phyloP scores from a whole-genome alignment of 1,284 basidiomycete genomes.

The Golubevia pallescens region DNA sequence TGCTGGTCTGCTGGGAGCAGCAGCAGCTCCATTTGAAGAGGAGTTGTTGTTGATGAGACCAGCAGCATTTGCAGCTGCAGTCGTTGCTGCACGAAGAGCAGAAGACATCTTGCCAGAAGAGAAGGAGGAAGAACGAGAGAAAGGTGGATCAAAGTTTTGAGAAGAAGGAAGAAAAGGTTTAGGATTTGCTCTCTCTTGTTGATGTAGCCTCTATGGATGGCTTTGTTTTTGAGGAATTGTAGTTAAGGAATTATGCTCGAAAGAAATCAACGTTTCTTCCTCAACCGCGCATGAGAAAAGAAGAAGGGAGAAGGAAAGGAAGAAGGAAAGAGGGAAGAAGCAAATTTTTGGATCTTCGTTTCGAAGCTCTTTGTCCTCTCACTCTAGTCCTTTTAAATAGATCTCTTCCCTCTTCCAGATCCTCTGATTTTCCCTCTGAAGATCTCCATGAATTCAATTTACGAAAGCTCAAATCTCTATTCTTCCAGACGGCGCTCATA shows the following conservation, averaged over 20 bases:
- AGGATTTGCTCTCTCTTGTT: background rate
- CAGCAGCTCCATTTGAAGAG: constrained; percentile 13
- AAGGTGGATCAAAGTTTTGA: background rate
- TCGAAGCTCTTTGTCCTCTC: too few relatives aligned
- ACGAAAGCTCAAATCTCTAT: too few relatives aligned
- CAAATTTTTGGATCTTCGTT: too few relatives aligned
- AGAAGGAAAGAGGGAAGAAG: too few relatives aligned
- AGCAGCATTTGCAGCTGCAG: constrained; percentile 9
- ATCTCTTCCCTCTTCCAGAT: too few relatives aligned
- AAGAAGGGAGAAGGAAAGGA: too few relatives aligned
- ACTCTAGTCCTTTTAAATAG: too few relatives aligned
- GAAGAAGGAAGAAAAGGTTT: background rate
- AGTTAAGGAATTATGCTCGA: background rate
- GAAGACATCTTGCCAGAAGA: background rate
- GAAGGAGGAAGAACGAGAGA: background rate
- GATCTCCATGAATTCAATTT: too few relatives aligned
- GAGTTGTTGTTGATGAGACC: background rate
- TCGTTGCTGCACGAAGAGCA: constrained; percentile 1
- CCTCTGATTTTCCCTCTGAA: too few relatives aligned
- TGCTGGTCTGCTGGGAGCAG: constrained; percentile 8
- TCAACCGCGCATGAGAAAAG: too few relatives aligned
- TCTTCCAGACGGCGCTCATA: too few relatives aligned
- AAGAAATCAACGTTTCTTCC: too few relatives aligned
- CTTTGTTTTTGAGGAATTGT: background rate
- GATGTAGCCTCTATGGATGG: background rate